Evolutionary conservation across 1,284 basidiomycete genomes (phyloP), one percentile per base, ranked within the genome.

Genomic region (Tilletia caries): DNA sequence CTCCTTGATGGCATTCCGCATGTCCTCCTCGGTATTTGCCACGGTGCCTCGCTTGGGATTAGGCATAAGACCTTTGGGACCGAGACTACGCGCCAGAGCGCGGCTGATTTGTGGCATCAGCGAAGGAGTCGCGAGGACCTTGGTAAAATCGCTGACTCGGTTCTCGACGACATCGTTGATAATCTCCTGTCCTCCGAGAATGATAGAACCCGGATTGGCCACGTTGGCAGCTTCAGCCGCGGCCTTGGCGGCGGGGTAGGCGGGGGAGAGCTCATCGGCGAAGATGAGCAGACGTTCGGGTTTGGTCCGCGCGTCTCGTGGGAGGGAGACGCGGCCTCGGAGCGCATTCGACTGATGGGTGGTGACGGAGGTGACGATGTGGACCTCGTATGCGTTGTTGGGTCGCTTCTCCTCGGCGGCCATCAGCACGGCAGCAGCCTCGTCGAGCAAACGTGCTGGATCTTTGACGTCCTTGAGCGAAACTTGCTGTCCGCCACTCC

Each of bases 21-120:
- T 80, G 32, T 77, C 75, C 18, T 89, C 89, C 18, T 86, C 89
- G 69, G 96, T 87, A 71, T 95, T 92, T 67, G 93, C 91, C 8
- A 98, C 95, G 0, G 95, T 96, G 2, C 95, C 95, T 74, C 95
- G 88, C 84, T 95, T 91, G 72, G 91, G 91, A 8, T 91, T 92
- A 18, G 95, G 95, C 93, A 98, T 98, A 67, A 98, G 85, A 72
- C 95, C 95, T 71, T 92, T 90, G 52, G 93, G 95, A 80, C 95
- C 96, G 32, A 98, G 87, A 71, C 92, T 89, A 75, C 95, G 90
- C 41, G 94, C 95, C 6, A 98, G 87, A 76, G 88, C 88, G 62
- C 74, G 67, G 58, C 75, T 75, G 71, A 98, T 91, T 41, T 88
- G 85, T 33, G 89, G 88, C 69, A 96, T 88, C 78, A 97, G 88